Evolutionary conservation across 306 rosid genomes (phyloP).

Genomic region (Rosa lucieae): DNA sequence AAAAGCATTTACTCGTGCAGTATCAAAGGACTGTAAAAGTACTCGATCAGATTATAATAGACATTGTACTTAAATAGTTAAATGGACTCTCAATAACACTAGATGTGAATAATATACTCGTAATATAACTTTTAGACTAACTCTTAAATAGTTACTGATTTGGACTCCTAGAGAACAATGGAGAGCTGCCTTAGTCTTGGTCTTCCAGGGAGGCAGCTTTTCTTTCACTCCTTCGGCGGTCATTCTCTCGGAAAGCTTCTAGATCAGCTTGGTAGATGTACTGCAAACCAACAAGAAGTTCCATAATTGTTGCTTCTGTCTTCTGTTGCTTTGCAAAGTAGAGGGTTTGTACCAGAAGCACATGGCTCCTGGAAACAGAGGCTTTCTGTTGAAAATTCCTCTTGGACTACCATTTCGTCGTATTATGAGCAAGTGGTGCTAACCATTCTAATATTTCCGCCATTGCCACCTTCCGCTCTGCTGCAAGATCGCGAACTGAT

Average conservation of each 20-base stretch:
- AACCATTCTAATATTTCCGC: slow-evolving; percentile 84
- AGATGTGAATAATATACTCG: neutral
- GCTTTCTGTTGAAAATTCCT: slow-evolving; percentile 73
- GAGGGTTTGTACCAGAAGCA: slow-evolving; percentile 86
- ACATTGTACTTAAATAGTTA: neutral
- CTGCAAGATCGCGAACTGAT: slow-evolving; percentile 55
- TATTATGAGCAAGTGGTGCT: slow-evolving; percentile 93
- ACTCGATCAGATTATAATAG: too few species aligned
- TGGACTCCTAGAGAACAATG: neutral
- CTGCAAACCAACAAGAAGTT: slow-evolving; percentile 85
- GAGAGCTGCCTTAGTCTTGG: neutral
- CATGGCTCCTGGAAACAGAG: slow-evolving; percentile 19
- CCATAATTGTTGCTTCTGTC: slow-evolving; percentile 67
- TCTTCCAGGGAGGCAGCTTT: too few species aligned
- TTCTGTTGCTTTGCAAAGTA: slow-evolving; percentile 75
- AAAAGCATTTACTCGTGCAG: too few species aligned
- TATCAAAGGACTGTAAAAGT: too few species aligned
- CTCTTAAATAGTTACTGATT: neutral
- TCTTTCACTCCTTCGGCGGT: too few species aligned
- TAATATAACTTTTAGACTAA: too few species aligned
- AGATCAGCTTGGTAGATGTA: too few species aligned
- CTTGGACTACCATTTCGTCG: slow-evolving; percentile 93
- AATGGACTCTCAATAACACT: neutral
- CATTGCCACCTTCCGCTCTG: too few species aligned
- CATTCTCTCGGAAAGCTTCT: too few species aligned